Percentiles rank a stretch among this genome's conserved stretches.
Conservation (phyloP, 75 land plant genomes). For the Cupressus sempervirens region DNA sequence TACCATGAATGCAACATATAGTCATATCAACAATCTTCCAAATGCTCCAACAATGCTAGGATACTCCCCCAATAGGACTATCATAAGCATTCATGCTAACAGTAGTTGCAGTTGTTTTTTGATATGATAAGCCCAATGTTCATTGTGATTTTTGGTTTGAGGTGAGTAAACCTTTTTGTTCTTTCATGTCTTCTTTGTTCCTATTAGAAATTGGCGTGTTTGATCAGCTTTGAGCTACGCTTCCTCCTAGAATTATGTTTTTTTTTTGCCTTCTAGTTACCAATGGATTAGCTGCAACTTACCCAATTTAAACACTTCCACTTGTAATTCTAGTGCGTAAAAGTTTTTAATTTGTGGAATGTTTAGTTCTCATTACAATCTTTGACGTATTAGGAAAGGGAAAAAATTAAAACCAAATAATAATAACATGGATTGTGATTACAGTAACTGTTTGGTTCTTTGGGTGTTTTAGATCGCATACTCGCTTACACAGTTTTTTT, state of each 20-base stretch:
- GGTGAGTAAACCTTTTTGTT: slow-evolving; percentile 25
- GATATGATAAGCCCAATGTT: too few relatives aligned
- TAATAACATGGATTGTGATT: not conserved
- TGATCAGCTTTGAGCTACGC: not conserved
- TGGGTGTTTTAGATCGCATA: not conserved
- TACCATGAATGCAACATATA: too few relatives aligned
- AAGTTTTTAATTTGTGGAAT: not conserved
- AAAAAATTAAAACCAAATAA: too few relatives aligned
- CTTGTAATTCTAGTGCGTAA: not conserved
- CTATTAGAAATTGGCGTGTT: not conserved
- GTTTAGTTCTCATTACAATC: not conserved
- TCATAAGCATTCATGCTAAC: too few relatives aligned
- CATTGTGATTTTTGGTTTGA: slow-evolving; percentile 52
- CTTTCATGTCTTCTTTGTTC: not conserved
- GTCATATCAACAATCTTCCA: too few relatives aligned
- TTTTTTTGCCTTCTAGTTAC: not conserved
- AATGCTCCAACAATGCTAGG: too few relatives aligned
- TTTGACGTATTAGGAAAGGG: not conserved
- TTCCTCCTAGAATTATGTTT: not conserved
- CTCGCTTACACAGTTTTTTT: not conserved
- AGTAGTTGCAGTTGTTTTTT: too few relatives aligned
- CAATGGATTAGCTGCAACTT: not conserved
- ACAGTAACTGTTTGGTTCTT: not conserved
- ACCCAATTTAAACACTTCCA: not conserved
- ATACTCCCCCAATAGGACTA: too few relatives aligned